Evolutionary conservation across 2,329 filamentous ascomycete species (phyloP), one percentile per base, ranked within the genome.

Genomic region (Colletotrichum sojae): DNA sequence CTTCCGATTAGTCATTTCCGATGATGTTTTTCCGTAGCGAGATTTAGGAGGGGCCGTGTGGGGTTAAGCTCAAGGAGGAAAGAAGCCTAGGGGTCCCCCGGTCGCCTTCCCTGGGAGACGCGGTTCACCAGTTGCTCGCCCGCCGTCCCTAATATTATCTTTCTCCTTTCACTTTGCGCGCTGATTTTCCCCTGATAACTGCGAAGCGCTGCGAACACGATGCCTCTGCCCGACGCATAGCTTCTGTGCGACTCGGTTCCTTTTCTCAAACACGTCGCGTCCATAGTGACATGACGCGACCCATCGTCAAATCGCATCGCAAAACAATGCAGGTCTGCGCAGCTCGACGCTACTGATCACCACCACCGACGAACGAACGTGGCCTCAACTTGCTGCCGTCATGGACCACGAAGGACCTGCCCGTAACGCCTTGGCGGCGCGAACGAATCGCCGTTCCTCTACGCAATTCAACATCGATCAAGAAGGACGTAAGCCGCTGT

Each of bases 401-500:
- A 79, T 78, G 74, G 73, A 77, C 49, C 74, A 73, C 69, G 71
- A 76, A 54, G 62, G 27, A 25, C 46, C 62, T 22, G 68, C 67
- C 40, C 55, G 69, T 36, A 69, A 71, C 36, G 59, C 63, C 12
- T 56, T 73, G 51, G 69, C 71, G 8, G 71, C 73, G 20, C 74
- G 69, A 51, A 18, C 72, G 8, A 78, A 75, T 52, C 71, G 72
- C 31, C 74, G 73, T 51, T 67, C 71, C 58, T 73, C 73, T n/a
- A 68, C 76, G 25, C 68, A 67, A 31, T 60, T 65, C 73, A 75
- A 5, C 8, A 81, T 84, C 59, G 81, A 78, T 72, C 77, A 81
- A 58, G 78, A 79, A 6, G 81, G 79, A n/a, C 77, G 82, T 45
- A 82, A 78, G 73, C 81, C 81, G 56, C 72, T 85, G 15, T 85